Percentiles rank a stretch among this genome's conserved stretches.
These are phyloP conservation scores for Colletotrichum agaves DNA, from an alignment of 2,329 filamentous ascomycete genomes.

Conservation along the genomic window DNA sequence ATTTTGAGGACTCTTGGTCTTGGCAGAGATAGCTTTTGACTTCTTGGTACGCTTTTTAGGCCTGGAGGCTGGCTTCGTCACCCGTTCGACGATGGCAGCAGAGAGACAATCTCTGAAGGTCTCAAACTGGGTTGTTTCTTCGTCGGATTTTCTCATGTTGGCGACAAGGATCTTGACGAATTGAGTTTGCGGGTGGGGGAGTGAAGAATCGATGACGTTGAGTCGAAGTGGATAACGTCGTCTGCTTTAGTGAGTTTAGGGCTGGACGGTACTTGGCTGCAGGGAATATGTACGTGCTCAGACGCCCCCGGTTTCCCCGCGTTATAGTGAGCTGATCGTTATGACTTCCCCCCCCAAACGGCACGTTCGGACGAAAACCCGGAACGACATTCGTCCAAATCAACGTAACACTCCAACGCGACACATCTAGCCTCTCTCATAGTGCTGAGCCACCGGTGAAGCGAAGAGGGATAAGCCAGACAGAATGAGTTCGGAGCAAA, in stretches of 20 bases:
- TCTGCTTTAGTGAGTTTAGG: slow-evolving; percentile 9
- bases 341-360: background rate
- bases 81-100: slow-evolving; percentile 72
- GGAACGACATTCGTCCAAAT: background rate
- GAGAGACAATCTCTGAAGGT: slow-evolving; percentile 81
- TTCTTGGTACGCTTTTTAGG: slow-evolving; percentile 58
- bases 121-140: slow-evolving; percentile 47
- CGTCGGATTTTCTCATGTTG: slow-evolving; percentile 58
- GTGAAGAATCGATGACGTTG: slow-evolving; percentile 28
- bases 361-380: slow-evolving; percentile 13
- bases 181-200: slow-evolving; percentile 36
- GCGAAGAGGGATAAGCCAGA: too few relatives aligned
- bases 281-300: slow-evolving; percentile 17
- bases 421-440: too few relatives aligned
- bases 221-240: background rate
- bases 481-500: slow-evolving; percentile 10
- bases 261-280: background rate
- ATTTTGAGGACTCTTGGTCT: background rate
- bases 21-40: slow-evolving; percentile 9
- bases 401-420: background rate
- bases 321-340: slow-evolving; percentile 1
- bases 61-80: slow-evolving; percentile 55
- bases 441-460: background rate
- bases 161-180: background rate
- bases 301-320: slow-evolving; percentile 15